Percentiles rank a stretch among this genome's conserved stretches.
phyloP scores from a whole-genome alignment of 345 rosid genomes.

The Rhodamnia rubescens region DNA sequence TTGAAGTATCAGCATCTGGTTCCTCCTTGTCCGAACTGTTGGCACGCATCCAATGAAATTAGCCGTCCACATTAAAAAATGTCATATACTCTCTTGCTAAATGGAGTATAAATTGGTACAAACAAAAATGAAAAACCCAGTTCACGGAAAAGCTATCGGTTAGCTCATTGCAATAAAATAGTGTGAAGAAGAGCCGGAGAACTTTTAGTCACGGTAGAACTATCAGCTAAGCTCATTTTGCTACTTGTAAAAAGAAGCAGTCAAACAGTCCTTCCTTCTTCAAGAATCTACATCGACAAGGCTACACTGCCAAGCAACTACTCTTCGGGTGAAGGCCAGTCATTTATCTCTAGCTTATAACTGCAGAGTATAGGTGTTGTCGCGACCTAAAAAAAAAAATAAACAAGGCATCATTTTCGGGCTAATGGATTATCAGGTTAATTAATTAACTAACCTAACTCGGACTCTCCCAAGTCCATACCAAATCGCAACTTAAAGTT shows the following conservation, averaged over 20 bases:
- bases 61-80: neutral
- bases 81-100: neutral
- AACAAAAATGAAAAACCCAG: neutral
- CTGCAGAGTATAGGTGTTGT: neutral
- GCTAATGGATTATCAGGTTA: too few species aligned
- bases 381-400: too few species aligned
- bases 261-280: neutral
- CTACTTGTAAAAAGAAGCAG: neutral
- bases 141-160: neutral
- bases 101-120: neutral
- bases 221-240: neutral
- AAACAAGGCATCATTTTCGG: too few species aligned
- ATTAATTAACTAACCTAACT: too few species aligned
- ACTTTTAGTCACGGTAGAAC: neutral
- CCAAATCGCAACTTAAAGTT: too few species aligned
- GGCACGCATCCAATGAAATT: neutral
- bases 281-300: neutral
- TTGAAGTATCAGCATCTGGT: slow-evolving; percentile 70
- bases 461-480: too few species aligned
- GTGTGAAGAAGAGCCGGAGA: neutral
- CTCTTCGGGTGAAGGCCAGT: neutral
- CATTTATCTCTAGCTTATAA: neutral
- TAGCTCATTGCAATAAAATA: neutral
- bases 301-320: neutral
- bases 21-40: slow-evolving; percentile 84